Evolutionary conservation across 2,329 filamentous ascomycete species (phyloP), one percentile per base, ranked within the genome.

Genomic region (Fusarium pseudonygamai): DNA sequence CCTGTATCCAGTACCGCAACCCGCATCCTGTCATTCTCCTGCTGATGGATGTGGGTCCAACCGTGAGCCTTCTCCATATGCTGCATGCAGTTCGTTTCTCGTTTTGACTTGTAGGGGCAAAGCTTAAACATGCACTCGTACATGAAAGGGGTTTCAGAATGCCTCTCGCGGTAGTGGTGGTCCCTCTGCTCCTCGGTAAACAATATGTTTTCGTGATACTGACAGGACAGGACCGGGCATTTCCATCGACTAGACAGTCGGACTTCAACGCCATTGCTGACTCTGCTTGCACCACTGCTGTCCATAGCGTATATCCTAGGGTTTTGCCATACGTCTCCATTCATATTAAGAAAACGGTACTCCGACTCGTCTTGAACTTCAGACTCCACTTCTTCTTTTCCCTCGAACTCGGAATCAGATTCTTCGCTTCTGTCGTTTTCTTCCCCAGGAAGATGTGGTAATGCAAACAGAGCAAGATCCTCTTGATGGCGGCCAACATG

Each of bases 1-100:
- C 7, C 46, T 10, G 2, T 8, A 9, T n/a, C 7, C 12, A n/a
- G n/a, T n/a, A n/a, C n/a, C n/a, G n/a, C n/a, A n/a, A n/a, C n/a
- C n/a, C n/a, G n/a, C n/a, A n/a, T n/a, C n/a, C n/a, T n/a, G n/a
- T n/a, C n/a, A n/a, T n/a, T n/a, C n/a, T n/a, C n/a, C 88, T 97
- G 98, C 64, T 94, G 95, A 72, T 95, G 93, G 60, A 95, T 88
- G 76, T 97, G 97, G 22, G 87, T 87, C 93, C 93, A 97, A 64
- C 92, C 92, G 78, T 98, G 96, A 2, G 93, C 92, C 83, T 98
- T 98, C 85, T 98, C 95, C 95, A 98, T 97, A 84, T 98, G 95
- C 83, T 97, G 95, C 82, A 97, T 98, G 88, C 94, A 97, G 83
- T 98, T 97, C 70, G 93, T 96, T 84, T 97, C 93, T 66, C 96